Conservation (phyloP, 768 basidiomycete species). For the Calvatia gigantea region DNA sequence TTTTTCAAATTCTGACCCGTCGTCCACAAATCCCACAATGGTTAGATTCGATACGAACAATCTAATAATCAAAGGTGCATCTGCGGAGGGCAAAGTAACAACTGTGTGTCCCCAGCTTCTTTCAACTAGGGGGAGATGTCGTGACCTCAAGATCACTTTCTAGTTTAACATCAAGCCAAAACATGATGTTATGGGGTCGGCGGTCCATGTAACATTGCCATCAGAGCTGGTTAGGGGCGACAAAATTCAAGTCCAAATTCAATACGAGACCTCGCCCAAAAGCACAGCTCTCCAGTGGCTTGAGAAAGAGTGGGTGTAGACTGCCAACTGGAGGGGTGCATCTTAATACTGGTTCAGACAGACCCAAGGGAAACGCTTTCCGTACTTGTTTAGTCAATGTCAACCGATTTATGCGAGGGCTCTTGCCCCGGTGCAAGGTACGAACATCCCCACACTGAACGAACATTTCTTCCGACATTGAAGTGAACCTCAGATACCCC, state of each 20-base stretch:
- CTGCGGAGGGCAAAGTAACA: conserved; percentile 47
- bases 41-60: conserved; percentile 72
- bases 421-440: conserved; percentile 77
- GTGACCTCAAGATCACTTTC: background rate
- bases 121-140: conserved; percentile 34
- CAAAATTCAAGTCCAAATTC: conserved; percentile 50
- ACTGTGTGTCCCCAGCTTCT: conserved; percentile 35
- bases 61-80: conserved; percentile 53
- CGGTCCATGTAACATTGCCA: conserved; percentile 59
- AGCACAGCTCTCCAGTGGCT: conserved; percentile 88
- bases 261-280: conserved; percentile 70
- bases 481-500: conserved; percentile 62
- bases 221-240: conserved; percentile 37
- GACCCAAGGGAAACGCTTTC: conserved; percentile 81
- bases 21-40: background rate
- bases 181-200: conserved; percentile 75
- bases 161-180: conserved; percentile 54
- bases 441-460: background rate
- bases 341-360: conserved; percentile 41
- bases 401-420: conserved; percentile 89
- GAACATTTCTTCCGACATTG: background rate
- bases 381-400: conserved; percentile 90
- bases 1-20: background rate
- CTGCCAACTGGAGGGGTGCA: background rate
- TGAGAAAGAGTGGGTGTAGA: conserved; percentile 57